These are phyloP conservation scores for Scleroderma citrinum DNA, from an alignment of 768 basidiomycete genomes.

Conservation along the genomic window DNA sequence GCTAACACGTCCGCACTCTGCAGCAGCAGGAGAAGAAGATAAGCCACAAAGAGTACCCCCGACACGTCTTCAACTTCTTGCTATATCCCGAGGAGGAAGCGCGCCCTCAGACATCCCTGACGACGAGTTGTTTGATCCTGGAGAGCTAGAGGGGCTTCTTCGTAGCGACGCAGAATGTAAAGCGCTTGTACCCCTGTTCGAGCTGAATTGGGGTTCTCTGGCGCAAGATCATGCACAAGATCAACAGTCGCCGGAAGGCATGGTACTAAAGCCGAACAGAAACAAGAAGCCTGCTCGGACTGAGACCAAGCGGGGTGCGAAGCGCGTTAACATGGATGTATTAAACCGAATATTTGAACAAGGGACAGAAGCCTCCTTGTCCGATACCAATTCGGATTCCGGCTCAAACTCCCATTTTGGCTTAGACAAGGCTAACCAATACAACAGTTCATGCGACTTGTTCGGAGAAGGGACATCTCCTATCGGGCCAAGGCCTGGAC, in stretches of 20 bases:
- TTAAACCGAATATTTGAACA: slow-evolving; percentile 44
- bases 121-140: slow-evolving; percentile 65
- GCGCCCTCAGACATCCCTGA: slow-evolving; percentile 48
- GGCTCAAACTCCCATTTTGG: no score
- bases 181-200: slow-evolving; percentile 32
- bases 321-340: slow-evolving; percentile 52
- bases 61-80: slow-evolving; percentile 63
- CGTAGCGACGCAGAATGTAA: slow-evolving; percentile 48
- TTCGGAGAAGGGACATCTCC: not conserved
- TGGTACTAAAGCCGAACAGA: not conserved
- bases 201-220: slow-evolving; percentile 30
- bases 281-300: not conserved
- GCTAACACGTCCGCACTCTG: slow-evolving; percentile 41
- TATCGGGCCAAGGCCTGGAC: not conserved
- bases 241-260: slow-evolving; percentile 19
- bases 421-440: slow-evolving; percentile 9
- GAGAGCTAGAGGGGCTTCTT: slow-evolving; percentile 60
- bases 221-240: slow-evolving; percentile 6
- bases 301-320: slow-evolving; percentile 28
- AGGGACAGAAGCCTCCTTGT: slow-evolving; percentile 1
- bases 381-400: not conserved
- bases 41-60: slow-evolving; percentile 25
- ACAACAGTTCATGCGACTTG: not conserved
- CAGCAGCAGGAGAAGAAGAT: not conserved
- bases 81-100: slow-evolving; percentile 51